Conservation (phyloP, 1,139 yeast genomes). For the Torulaspora pretoriensis region DNA sequence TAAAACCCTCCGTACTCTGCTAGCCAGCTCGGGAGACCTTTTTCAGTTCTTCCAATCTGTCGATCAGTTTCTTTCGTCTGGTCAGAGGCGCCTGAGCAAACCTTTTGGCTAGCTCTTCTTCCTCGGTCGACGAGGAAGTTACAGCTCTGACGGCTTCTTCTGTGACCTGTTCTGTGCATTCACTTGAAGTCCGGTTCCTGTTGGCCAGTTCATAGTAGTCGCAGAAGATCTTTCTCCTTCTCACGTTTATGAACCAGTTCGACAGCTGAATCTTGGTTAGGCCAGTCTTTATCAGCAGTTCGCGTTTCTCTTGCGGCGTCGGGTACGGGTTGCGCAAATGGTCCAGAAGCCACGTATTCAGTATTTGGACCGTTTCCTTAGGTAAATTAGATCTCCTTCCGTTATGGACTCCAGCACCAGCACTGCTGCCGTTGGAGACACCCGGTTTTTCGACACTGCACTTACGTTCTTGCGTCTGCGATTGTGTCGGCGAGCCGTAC, state of each 20-base stretch:
- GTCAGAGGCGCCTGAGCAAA: slow-evolving; percentile 31
- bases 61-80: slow-evolving; percentile 40
- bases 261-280: slow-evolving; percentile 85
- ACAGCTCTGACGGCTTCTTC: slow-evolving; percentile 15
- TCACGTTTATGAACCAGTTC: slow-evolving; percentile 95
- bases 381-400: slow-evolving; percentile 69
- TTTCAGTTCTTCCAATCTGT: slow-evolving; percentile 37
- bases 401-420: slow-evolving; percentile 5
- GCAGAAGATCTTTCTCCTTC: slow-evolving; percentile 67
- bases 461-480: slow-evolving; percentile 1
- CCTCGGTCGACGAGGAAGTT: slow-evolving; percentile 16
- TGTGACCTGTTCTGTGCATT: slow-evolving; percentile 11
- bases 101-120: slow-evolving; percentile 26
- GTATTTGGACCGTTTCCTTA: slow-evolving; percentile 75
- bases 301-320: slow-evolving; percentile 80
- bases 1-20: background rate
- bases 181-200: slow-evolving; percentile 19
- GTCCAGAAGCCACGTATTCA: slow-evolving; percentile 78
- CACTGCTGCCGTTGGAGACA: background rate
- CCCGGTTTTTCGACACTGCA: background rate
- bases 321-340: slow-evolving; percentile 94
- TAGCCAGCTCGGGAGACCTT: slow-evolving; percentile 16
- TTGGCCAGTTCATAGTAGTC: slow-evolving; percentile 35
- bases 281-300: slow-evolving; percentile 77
- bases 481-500: background rate